Evolutionary conservation across 1,139 yeast genomes (phyloP).

Genomic region (Wickerhamomyces sp.): DNA sequence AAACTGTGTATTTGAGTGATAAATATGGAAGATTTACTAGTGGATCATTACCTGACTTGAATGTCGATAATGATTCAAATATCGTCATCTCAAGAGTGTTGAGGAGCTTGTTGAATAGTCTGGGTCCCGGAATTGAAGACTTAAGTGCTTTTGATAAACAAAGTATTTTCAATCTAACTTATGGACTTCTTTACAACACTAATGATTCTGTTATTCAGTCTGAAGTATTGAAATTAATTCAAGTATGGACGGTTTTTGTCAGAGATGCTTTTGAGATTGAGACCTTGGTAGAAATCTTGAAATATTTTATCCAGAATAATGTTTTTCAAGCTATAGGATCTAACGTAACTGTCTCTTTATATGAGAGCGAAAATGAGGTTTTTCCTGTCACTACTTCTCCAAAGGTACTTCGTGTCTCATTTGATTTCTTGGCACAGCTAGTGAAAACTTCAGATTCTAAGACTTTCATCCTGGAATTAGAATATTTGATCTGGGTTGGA

Average conservation of each 20-base stretch:
- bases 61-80: constrained; percentile 37
- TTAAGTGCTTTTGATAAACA: constrained; percentile 18
- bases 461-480: constrained; percentile 28
- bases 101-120: constrained; percentile 37
- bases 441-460: constrained; percentile 30
- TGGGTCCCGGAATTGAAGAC: constrained; percentile 47
- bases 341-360: constrained; percentile 23
- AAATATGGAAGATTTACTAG: constrained; percentile 48
- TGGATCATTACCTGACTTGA: constrained; percentile 43
- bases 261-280: constrained; percentile 3
- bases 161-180: constrained; percentile 24
- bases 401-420: constrained; percentile 26
- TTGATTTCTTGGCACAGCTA: constrained; percentile 35
- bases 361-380: constrained; percentile 30
- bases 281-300: constrained; percentile 11
- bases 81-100: constrained; percentile 37
- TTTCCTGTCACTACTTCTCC: constrained; percentile 34
- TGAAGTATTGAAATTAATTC: constrained; percentile 31
- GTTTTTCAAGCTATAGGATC: constrained; percentile 17
- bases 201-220: constrained; percentile 21
- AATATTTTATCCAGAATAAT: constrained; percentile 12
- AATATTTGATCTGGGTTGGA: constrained; percentile 38
- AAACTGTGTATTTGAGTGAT: constrained; percentile 45
- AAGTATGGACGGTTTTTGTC: constrained; percentile 22
- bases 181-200: constrained; percentile 21